A percentile compares a stretch with the other conserved stretches of the same genome.
Conservation (phyloP, 192 early-diverging fungal genomes). For the Coemansia sp. region DNA sequence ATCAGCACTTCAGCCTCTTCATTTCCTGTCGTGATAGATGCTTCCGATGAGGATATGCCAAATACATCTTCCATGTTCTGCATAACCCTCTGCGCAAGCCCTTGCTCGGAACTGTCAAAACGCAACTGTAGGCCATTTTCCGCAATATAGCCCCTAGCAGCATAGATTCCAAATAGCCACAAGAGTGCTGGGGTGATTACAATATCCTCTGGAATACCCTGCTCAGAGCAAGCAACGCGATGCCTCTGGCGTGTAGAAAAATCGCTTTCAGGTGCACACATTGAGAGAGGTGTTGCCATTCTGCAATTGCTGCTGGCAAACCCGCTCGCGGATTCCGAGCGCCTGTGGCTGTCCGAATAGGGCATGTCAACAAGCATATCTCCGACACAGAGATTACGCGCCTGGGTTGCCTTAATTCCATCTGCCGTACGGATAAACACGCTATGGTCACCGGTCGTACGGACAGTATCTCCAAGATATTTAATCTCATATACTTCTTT, state of each 20-base stretch:
- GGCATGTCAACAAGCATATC: slow-evolving; percentile 48
- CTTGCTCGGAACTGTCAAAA: slow-evolving; percentile 13
- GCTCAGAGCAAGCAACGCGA: slow-evolving; percentile 15
- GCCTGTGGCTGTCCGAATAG: slow-evolving; percentile 9
- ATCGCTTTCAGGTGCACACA: slow-evolving; percentile 16
- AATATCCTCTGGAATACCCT: slow-evolving; percentile 23
- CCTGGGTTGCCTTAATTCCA: slow-evolving; percentile 32
- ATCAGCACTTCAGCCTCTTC: neutral
- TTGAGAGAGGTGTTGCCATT: slow-evolving; percentile 9
- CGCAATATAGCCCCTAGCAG: slow-evolving; percentile 7
- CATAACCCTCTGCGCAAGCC: slow-evolving; percentile 3
- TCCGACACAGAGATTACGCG: slow-evolving; percentile 40
- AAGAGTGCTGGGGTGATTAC: slow-evolving; percentile 9
- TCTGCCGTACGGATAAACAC: slow-evolving; percentile 40
- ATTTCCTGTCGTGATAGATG: neutral
- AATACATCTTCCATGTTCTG: slow-evolving; percentile 12
- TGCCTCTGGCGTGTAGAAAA: neutral
- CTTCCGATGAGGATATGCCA: slow-evolving; percentile 1
- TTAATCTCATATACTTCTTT: slow-evolving; percentile 47
- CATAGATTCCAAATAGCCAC: slow-evolving; percentile 35
- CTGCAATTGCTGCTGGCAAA: neutral
- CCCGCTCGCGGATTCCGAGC: neutral
- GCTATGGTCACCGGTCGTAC: slow-evolving; percentile 54
- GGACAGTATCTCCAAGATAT: slow-evolving; percentile 42
- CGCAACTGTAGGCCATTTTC: slow-evolving; percentile 3